Base-by-base conservation (phyloP, 129 eudicot genomes). In the Tagetes erecta region DNA sequence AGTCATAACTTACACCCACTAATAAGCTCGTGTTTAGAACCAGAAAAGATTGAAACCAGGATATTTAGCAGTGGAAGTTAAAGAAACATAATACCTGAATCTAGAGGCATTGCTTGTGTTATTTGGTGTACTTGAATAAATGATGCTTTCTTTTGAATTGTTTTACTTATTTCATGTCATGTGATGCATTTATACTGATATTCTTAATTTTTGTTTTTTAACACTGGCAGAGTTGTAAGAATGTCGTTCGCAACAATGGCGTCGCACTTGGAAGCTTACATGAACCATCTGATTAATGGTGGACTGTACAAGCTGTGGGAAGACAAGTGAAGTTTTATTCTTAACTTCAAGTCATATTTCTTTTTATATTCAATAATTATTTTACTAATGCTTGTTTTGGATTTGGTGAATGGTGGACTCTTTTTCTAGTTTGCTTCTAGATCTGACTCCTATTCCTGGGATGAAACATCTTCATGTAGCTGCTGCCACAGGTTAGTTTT, bases 381-480 rank as follows among this genome's bases (percentile, higher is more conserved):
- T 55, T 47, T 75, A 49, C 27, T 39, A 38, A 39, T 20, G 30
- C 35, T 42, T 59, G 3, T 50, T 50, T 76, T 20, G 27, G 27
- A 20, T 44, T 8, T 49, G 27, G 27, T 20, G 27, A 20, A 12
- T 36, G 9, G 60, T 10, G 27, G 41, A 20, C 40, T 53, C 63
- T 36, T 60, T 34, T 60, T 60, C 40, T 82, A 94, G 99, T 80
- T 67, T 94, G 83, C 93, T 94, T 68, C 81, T 90, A 55, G 81
- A 94, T 77, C 78, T 94, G 87, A 88, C 73, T 75, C 99, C 99
- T 6, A 91, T 91, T 82, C 99, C 97, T 33, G 99, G 99, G 66
- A 94, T 94, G 96, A 94, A 88, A 84, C 97, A 94, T 86, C 97
- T 94, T 81, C 97, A 94, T 88, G 93, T 94, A 56, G 99, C 99